phyloP scores from a whole-genome alignment of 192 early-diverging fungal genomes.

The Lobosporangium transversale region DNA sequence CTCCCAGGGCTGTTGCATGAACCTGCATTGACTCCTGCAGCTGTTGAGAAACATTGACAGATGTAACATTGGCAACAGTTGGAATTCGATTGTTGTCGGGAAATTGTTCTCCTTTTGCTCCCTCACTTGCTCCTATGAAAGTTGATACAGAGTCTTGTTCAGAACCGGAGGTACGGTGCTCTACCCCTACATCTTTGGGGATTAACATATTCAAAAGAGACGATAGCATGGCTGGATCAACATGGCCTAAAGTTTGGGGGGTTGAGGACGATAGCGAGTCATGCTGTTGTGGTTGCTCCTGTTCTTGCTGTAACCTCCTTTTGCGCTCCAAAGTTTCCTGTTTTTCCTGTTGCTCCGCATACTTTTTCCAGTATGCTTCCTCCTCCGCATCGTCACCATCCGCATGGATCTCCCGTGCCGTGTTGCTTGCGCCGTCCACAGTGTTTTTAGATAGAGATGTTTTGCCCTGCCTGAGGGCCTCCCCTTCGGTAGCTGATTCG shows the following conservation, averaged over 20 bases:
- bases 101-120: no score
- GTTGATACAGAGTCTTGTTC: not conserved
- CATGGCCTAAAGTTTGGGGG: not conserved
- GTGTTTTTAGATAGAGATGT: not conserved
- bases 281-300: conserved; percentile 9
- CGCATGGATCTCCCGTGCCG: not conserved
- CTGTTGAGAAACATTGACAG: no score
- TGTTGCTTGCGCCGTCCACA: not conserved
- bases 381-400: conserved; percentile 39
- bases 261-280: not conserved
- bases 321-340: conserved; percentile 23
- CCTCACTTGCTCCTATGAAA: no score
- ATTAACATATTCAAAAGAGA: not conserved
- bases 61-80: no score
- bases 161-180: not conserved
- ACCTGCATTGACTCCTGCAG: no score
- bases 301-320: conserved; percentile 14
- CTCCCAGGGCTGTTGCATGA: no score
- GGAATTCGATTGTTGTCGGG: no score
- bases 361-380: conserved; percentile 46
- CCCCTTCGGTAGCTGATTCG: conserved; percentile 12
- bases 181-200: not conserved
- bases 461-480: not conserved
- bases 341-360: conserved; percentile 29
- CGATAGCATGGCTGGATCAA: not conserved